phyloP scores from a whole-genome alignment of 2,329 filamentous ascomycete species.

The Rutstroemia sp. region DNA sequence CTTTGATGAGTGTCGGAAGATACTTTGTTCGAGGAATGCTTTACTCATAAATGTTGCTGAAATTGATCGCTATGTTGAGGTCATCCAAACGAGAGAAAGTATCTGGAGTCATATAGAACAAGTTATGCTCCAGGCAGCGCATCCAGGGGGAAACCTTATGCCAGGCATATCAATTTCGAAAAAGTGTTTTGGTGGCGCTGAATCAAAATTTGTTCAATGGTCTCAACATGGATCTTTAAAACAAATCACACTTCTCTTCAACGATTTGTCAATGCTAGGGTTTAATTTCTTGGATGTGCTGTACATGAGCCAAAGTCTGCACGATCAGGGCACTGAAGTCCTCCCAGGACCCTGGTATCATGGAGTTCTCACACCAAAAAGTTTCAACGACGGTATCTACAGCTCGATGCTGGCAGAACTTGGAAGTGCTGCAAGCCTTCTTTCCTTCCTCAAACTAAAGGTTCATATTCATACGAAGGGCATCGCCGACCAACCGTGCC shows the following conservation, averaged over 20 bases:
- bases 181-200: too few relatives aligned
- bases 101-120: background rate
- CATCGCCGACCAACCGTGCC: background rate
- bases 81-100: background rate
- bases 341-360: too few relatives aligned
- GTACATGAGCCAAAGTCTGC: too few relatives aligned
- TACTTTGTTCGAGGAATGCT: background rate
- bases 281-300: too few relatives aligned
- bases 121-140: background rate
- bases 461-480: background rate
- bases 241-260: background rate
- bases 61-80: background rate
- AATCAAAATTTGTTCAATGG: background rate
- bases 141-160: background rate
- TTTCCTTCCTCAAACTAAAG: background rate
- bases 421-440: background rate
- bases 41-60: background rate
- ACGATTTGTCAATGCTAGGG: background rate
- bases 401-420: background rate
- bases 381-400: background rate
- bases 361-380: too few relatives aligned
- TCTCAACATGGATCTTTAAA: background rate
- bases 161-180: background rate
- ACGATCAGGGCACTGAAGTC: too few relatives aligned
- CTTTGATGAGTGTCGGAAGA: background rate